Percentiles rank a stretch among this genome's conserved stretches.
These are phyloP conservation scores for Casuarina glauca DNA, from an alignment of 306 rosid genomes.

Conservation along the genomic window DNA sequence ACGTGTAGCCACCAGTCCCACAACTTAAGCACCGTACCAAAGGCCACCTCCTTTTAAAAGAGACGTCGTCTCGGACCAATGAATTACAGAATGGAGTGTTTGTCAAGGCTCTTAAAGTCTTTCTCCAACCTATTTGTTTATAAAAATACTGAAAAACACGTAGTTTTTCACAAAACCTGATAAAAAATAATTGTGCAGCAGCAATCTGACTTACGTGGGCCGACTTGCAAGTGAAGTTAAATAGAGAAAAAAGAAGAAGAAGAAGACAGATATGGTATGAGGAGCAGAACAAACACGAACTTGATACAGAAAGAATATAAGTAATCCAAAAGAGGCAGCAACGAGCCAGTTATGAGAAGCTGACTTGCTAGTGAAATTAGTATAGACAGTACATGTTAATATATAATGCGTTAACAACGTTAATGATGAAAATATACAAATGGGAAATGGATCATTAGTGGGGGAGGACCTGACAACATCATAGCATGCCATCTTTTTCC, in stretches of 20 bases:
- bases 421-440: too few relatives aligned
- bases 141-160: background rate
- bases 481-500: background rate
- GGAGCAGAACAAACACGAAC: background rate
- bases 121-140: background rate
- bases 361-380: background rate
- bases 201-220: background rate
- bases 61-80: background rate
- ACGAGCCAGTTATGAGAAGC: background rate
- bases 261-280: background rate
- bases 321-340: background rate
- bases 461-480: too few relatives aligned
- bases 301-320: background rate
- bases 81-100: background rate
- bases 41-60: background rate
- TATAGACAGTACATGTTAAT: background rate
- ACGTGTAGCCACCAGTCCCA: slow-evolving; percentile 10
- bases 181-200: background rate
- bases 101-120: background rate
- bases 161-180: background rate
- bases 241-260: background rate
- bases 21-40: slow-evolving; percentile 1
- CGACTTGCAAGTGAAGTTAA: background rate
- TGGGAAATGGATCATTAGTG: too few relatives aligned
- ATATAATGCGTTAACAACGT: too few relatives aligned